Percentiles rank a stretch among this genome's conserved stretches.
Conservation (phyloP, 2,329 filamentous ascomycete species). For the Neoarthrinium moseri region DNA sequence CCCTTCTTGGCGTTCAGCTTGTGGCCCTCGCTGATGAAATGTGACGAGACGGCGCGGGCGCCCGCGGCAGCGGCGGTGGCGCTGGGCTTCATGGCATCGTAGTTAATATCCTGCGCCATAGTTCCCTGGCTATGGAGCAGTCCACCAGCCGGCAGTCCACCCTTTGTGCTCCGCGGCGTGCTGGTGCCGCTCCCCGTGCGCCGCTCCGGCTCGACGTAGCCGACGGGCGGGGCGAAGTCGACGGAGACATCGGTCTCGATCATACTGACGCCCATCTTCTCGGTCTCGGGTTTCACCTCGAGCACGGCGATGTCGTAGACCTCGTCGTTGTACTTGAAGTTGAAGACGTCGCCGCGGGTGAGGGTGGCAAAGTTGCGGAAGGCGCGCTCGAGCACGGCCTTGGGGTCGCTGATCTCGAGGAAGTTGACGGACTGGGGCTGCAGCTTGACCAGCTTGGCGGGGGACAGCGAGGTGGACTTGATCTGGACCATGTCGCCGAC, state of each 20-base stretch:
- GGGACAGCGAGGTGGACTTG: conserved; percentile 88
- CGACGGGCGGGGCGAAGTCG: conserved; percentile 90
- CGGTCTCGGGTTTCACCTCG: conserved; percentile 83
- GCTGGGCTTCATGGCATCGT: conserved; percentile 81
- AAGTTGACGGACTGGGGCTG: conserved; percentile 93
- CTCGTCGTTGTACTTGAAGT: conserved; percentile 94
- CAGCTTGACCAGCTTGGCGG: conserved; percentile 91
- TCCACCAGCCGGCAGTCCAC: conserved; percentile 68
- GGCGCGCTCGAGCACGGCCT: conserved; percentile 93
- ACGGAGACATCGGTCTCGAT: conserved; percentile 96
- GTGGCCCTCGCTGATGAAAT: conserved; percentile 80
- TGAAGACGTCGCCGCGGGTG: conserved; percentile 92
- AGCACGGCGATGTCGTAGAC: conserved; percentile 90
- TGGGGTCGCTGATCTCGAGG: conserved; percentile 94
- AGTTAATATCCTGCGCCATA: conserved; percentile 99
- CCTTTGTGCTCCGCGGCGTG: conserved; percentile 70
- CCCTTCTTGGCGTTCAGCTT: conserved; percentile 81
- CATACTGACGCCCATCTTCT: conserved; percentile 86
- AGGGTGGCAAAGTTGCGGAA: conserved; percentile 95
- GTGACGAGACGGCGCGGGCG: conserved; percentile 51
- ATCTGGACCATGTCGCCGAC: conserved; percentile 93
- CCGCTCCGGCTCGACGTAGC: conserved; percentile 85
- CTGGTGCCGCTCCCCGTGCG: conserved; percentile 70
- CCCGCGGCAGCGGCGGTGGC: conserved; percentile 62
- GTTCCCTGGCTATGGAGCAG: conserved; percentile 80